Percentiles rank a stretch among this genome's conserved stretches.
Conservation (phyloP, 2,329 filamentous ascomycete species). For the Botrytis porri region DNA sequence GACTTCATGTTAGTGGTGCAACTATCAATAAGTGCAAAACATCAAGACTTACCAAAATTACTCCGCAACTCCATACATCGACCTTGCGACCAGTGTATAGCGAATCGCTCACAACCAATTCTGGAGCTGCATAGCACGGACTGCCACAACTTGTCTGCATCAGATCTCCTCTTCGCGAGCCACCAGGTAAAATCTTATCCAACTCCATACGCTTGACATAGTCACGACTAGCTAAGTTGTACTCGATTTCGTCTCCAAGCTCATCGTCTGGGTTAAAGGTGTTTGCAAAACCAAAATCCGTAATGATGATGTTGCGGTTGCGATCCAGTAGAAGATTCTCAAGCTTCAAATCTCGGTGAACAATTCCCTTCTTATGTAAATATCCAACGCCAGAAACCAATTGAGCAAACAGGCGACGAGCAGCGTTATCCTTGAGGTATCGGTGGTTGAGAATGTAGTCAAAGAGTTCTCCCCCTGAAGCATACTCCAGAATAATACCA, state of each 20-base stretch:
- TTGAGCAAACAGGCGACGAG: conserved; percentile 88
- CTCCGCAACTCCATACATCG: conserved; percentile 98
- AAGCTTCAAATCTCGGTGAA: conserved; percentile 93
- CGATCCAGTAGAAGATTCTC: conserved; percentile 94
- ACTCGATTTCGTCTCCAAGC: conserved; percentile 84
- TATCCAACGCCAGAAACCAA: conserved; percentile 96
- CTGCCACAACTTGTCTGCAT: conserved; percentile 99
- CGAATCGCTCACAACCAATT: conserved; percentile 95
- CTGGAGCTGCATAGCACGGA: conserved; percentile 94
- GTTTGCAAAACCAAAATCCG: conserved; percentile 98
- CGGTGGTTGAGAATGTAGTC: conserved; percentile 97
- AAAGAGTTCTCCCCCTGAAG: conserved; percentile 94
- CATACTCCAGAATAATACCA: conserved; percentile 97
- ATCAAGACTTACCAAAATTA: conserved; percentile 75
- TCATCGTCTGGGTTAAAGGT: conserved; percentile 91
- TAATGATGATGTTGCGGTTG: conserved; percentile 99
- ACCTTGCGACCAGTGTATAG: conserved; percentile 97
- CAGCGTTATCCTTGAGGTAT: conserved; percentile 91
- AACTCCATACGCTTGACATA: conserved; percentile 84
- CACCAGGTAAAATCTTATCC: conserved; percentile 72
- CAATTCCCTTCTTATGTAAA: conserved; percentile 96
- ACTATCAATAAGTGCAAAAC: background rate
- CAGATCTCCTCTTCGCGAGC: conserved; percentile 80
- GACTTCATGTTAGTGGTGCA: conserved; percentile 31
- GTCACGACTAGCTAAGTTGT: conserved; percentile 80